Evolutionary conservation across 192 early-diverging fungal species (phyloP).

Genomic region (Powellomyces hirtus): DNA sequence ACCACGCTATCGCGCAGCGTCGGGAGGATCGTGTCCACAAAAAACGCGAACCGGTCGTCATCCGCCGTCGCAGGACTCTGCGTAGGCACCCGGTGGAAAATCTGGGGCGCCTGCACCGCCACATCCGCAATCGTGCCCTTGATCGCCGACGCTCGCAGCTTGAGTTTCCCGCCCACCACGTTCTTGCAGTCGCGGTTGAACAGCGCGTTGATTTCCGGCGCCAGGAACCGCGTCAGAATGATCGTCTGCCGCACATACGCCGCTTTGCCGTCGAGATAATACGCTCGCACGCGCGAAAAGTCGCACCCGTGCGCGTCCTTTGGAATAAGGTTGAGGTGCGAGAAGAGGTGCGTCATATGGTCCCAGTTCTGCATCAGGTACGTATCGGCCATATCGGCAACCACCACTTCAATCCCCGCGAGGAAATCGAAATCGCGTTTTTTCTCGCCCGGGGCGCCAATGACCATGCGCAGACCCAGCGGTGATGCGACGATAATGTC

Average conservation of each 20-base stretch:
- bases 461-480: conserved; percentile 83
- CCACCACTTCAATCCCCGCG: conserved; percentile 86
- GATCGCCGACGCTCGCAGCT: conserved; percentile 40
- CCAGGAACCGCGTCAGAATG: conserved; percentile 73
- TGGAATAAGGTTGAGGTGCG: conserved; percentile 83
- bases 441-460: conserved; percentile 81
- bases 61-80: conserved; percentile 58
- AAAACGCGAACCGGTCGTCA: conserved; percentile 83
- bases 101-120: conserved; percentile 68
- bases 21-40: conserved; percentile 73
- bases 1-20: conserved; percentile 36
- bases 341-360: conserved; percentile 80
- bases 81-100: conserved; percentile 72
- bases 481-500: conserved; percentile 94
- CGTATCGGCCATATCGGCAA: conserved; percentile 82
- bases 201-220: conserved; percentile 89
- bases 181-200: conserved; percentile 42
- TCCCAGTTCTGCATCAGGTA: conserved; percentile 99
- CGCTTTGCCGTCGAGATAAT: conserved; percentile 82
- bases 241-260: conserved; percentile 88
- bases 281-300: conserved; percentile 86
- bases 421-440: conserved; percentile 91
- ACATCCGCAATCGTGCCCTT: conserved; percentile 77
- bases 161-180: conserved; percentile 60
- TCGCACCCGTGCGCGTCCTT: conserved; percentile 92